These are phyloP conservation scores for Albugo candida DNA, from an alignment of 352 stramenopile species.

Conservation along the genomic window DNA sequence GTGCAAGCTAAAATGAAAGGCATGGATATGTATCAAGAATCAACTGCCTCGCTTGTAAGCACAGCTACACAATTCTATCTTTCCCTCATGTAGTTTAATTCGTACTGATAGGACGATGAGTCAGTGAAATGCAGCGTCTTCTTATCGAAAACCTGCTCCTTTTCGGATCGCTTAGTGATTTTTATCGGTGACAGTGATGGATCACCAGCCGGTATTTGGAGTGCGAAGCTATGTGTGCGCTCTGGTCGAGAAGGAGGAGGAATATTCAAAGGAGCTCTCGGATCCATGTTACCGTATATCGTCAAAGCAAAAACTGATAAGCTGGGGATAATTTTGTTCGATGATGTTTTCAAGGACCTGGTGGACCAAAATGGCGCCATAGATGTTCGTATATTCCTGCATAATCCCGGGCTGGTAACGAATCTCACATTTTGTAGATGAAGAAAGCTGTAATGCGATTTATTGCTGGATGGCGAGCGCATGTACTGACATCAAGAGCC, in stretches of 20 bases:
- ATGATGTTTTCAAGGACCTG: slow-evolving; percentile 43
- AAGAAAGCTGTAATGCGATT: slow-evolving; percentile 30
- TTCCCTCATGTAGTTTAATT: too few species aligned
- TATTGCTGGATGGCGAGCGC: slow-evolving; percentile 46
- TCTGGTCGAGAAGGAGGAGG: slow-evolving; percentile 31
- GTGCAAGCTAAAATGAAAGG: slow-evolving; percentile 53
- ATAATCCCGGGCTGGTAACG: background rate
- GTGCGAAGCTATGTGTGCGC: slow-evolving; percentile 32
- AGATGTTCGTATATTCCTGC: slow-evolving; percentile 17
- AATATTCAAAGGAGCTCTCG: slow-evolving; percentile 49
- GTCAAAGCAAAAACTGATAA: slow-evolving; percentile 52
- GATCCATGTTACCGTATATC: slow-evolving; percentile 53
- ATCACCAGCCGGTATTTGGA: slow-evolving; percentile 36
- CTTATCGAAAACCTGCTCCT: slow-evolving; percentile 29
- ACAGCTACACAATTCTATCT: too few species aligned
- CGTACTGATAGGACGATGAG: slow-evolving; percentile 20
- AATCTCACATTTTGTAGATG: slow-evolving; percentile 18
- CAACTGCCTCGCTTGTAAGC: too few species aligned
- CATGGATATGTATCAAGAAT: too few species aligned
- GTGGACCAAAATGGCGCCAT: slow-evolving; percentile 18
- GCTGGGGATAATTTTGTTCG: slow-evolving; percentile 38
- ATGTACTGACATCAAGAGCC: slow-evolving; percentile 37
- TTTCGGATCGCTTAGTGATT: slow-evolving; percentile 38
- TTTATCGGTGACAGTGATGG: slow-evolving; percentile 48
- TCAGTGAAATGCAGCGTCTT: slow-evolving; percentile 41